These are phyloP conservation scores for Zygotorulaspora chibaensis DNA, from an alignment of 805 yeast genomes.

Conservation along the genomic window DNA sequence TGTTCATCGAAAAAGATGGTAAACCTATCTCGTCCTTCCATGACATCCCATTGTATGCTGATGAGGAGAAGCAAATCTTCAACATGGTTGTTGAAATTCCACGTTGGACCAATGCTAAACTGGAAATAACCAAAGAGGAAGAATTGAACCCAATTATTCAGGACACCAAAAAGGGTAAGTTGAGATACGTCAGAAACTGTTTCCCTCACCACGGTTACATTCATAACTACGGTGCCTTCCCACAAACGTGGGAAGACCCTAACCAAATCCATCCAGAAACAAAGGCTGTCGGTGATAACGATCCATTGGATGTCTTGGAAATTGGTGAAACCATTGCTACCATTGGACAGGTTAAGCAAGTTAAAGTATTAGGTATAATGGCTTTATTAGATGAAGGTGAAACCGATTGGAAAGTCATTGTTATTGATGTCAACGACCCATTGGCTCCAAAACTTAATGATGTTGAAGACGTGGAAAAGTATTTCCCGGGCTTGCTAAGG, in stretches of 20 bases:
- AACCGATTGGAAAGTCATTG: constrained; percentile 89
- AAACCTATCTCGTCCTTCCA: constrained; percentile 95
- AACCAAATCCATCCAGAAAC: constrained; percentile 60
- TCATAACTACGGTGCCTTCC: constrained; percentile 98
- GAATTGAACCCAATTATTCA: constrained; percentile 90
- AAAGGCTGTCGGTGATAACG: constrained; percentile 72
- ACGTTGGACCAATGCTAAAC: constrained; percentile 97
- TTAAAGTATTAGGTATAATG: constrained; percentile 89
- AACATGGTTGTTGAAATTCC: constrained; percentile 97
- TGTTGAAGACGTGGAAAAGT: constrained; percentile 83
- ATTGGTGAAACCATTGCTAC: constrained; percentile 63
- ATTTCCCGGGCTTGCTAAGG: constrained; percentile 88
- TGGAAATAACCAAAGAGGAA: constrained; percentile 85
- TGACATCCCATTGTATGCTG: constrained; percentile 88
- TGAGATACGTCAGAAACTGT: constrained; percentile 93
- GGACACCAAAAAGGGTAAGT: constrained; percentile 95
- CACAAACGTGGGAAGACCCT: constrained; percentile 88
- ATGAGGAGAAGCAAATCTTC: constrained; percentile 81
- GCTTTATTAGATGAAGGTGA: constrained; percentile 93
- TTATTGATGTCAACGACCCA: constrained; percentile 82
- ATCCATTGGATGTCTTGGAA: constrained; percentile 82
- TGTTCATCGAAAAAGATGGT: constrained; percentile 87
- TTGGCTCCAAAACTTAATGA: constrained; percentile 82
- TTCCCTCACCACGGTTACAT: constrained; percentile 99
- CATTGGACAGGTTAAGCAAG: constrained; percentile 77